Percentiles rank a stretch among this genome's conserved stretches.
These are phyloP conservation scores for Didymella glomerata DNA, from an alignment of 2,329 filamentous ascomycete genomes.

Conservation along the genomic window DNA sequence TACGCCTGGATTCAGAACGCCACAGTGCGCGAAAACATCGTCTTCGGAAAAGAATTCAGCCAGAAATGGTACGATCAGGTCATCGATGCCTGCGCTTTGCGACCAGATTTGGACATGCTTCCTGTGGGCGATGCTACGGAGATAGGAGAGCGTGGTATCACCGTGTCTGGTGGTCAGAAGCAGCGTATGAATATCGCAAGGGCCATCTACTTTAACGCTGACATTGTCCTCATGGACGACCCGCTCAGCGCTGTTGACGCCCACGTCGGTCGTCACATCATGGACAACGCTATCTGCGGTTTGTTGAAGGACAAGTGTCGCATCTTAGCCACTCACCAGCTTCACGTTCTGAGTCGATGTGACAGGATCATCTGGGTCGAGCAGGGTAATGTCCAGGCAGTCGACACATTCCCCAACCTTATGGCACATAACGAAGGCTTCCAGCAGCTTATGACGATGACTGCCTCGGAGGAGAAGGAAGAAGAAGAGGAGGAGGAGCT, in stretches of 20 bases:
- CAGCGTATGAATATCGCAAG: conserved; percentile 94
- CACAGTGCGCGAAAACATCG: conserved; percentile 85
- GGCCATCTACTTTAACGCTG: conserved; percentile 71
- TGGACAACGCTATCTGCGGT: conserved; percentile 92
- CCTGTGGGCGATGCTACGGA: conserved; percentile 88
- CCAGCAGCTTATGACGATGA: conserved; percentile 81
- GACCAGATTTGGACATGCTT: conserved; percentile 90
- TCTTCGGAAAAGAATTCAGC: conserved; percentile 81
- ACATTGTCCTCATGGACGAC: conserved; percentile 71
- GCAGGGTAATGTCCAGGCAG: conserved; percentile 79
- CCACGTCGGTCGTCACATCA: conserved; percentile 74
- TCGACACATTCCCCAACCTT: conserved; percentile 89
- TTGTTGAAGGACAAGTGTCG: conserved; percentile 88
- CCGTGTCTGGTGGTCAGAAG: conserved; percentile 93
- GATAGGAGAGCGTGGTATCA: conserved; percentile 95
- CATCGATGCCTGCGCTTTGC: conserved; percentile 84
- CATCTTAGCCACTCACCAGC: conserved; percentile 91
- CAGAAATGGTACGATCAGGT: conserved; percentile 82
- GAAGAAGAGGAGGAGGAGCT: conserved; percentile 60
- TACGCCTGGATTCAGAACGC: conserved; percentile 98
- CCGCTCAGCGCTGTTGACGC: conserved; percentile 66
- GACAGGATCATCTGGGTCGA: conserved; percentile 96
- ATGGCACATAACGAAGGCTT: conserved; percentile 83
- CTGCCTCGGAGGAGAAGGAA: conserved; percentile 67
- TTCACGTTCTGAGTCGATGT: conserved; percentile 89